These are phyloP conservation scores for Fusarium sulawesiense DNA, from an alignment of 2,329 filamentous ascomycete genomes.

Conservation along the genomic window DNA sequence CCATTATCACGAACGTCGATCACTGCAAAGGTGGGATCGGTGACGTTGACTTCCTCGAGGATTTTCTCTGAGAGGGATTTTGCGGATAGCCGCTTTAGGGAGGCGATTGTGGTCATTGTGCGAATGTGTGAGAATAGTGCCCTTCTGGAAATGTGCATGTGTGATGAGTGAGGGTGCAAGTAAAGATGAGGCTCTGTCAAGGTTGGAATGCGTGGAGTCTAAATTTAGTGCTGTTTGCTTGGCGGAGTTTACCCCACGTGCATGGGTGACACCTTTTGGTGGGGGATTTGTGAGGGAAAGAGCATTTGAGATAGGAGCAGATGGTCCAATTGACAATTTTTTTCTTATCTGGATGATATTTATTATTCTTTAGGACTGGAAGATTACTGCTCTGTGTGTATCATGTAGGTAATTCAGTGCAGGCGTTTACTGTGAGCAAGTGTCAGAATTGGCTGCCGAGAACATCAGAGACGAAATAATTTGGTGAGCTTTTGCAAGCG, in stretches of 20 bases:
- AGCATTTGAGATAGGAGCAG: no score
- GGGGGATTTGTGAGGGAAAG: no score
- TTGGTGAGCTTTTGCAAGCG: no score
- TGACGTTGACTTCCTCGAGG: slow-evolving; percentile 58
- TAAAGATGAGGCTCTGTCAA: slow-evolving; percentile 15
- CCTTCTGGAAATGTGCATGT: slow-evolving; percentile 26
- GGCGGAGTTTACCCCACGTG: slow-evolving; percentile 4
- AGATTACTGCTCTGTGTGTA: no score
- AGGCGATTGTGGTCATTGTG: slow-evolving; percentile 67
- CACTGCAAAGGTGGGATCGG: slow-evolving; percentile 70
- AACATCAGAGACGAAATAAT: no score
- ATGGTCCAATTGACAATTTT: no score
- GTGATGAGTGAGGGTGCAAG: not conserved
- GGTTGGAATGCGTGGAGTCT: slow-evolving; percentile 5
- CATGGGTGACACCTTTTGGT: not conserved
- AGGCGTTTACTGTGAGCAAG: no score
- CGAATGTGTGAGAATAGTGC: slow-evolving; percentile 21
- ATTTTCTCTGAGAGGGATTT: slow-evolving; percentile 75
- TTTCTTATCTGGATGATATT: not conserved
- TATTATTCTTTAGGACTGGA: no score
- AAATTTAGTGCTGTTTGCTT: slow-evolving; percentile 4
- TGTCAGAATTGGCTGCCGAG: no score
- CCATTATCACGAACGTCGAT: slow-evolving; percentile 91
- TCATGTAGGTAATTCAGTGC: no score
- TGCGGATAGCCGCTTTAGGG: slow-evolving; percentile 74